Conservation (phyloP, 2,329 filamentous ascomycete species). For the Exutisphaerella laricina region DNA sequence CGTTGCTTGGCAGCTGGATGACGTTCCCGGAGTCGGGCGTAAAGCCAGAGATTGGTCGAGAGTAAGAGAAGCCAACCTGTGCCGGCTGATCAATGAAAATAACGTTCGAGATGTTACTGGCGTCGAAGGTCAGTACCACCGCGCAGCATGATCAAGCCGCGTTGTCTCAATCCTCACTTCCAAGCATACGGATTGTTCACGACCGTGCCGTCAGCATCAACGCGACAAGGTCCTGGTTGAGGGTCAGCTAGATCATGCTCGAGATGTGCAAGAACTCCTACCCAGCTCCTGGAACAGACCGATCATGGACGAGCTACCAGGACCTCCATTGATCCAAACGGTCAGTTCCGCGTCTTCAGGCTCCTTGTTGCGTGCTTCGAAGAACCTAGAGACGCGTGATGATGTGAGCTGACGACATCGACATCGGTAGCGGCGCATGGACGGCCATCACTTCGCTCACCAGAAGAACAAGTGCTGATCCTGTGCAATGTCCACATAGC, state of each 20-base stretch:
- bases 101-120: slow-evolving; percentile 46
- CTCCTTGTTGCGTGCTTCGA: slow-evolving; percentile 48
- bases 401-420: no score
- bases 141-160: no score
- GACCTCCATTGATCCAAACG: slow-evolving; percentile 62
- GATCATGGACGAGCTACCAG: slow-evolving; percentile 58
- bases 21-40: slow-evolving; percentile 30
- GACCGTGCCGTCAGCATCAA: slow-evolving; percentile 43
- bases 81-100: slow-evolving; percentile 62
- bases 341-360: slow-evolving; percentile 43
- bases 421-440: no score
- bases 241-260: no score
- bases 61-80: slow-evolving; percentile 52
- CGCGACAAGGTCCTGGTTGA: slow-evolving; percentile 44
- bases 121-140: slow-evolving; percentile 33
- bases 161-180: slow-evolving; percentile 40
- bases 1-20: background rate
- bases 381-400: no score
- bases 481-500: background rate
- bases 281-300: slow-evolving; percentile 56
- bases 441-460: no score
- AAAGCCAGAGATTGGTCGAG: slow-evolving; percentile 36
- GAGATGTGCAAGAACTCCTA: background rate
- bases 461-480: slow-evolving; percentile 25
- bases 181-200: slow-evolving; percentile 58